Evolutionary conservation across 192 early-diverging fungal species (phyloP), one percentile per base, ranked within the genome.

Genomic region (Hyaloraphidium curvatum): DNA sequence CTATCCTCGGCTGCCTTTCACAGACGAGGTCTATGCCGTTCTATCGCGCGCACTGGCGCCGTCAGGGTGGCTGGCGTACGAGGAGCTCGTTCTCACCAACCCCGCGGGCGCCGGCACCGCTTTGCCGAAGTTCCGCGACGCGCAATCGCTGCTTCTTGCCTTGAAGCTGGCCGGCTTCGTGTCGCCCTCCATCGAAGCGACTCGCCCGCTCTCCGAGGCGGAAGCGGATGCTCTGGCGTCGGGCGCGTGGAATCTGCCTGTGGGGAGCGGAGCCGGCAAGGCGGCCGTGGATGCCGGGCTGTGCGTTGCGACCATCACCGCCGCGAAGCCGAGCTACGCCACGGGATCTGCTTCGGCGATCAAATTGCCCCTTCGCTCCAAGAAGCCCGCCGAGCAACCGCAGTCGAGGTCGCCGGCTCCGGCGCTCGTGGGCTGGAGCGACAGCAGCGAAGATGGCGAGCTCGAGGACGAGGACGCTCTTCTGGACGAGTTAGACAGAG

Each of bases 131-230:
- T 64, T 69, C 52, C 76, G 82, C 39, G 77, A 79, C 11, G 55
- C 68, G 26, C 54, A 61, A 5, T 74, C 75, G 33, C 65, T 94
- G 4, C 58, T 75, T 1, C 78, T 82, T 2, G 77, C 73, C 51
- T 64, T 91, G 33, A 80, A 79, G 59, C 75, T 93, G 58, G 76
- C 84, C 40, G 92, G 92, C 7, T 91, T 91, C 61, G 74, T 91
- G 22, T 81, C 87, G 54, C 56, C 74, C 5, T 55, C 64, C 23
- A 54, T 79, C 22, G 62, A 55, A 3, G 28, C 43, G 3, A 37
- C 58, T 13, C 53, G 57, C 7, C 48, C 65, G 28, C 69, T 82
- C 0, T 53, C 72, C 0, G 70, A 71, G 3, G 56, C 64, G 25
- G 62, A 59, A 51, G 62, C 82, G 3, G 41, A 48, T 11, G 57